Percentiles rank a stretch among this genome's conserved stretches.
phyloP scores from a whole-genome alignment of 139 green algal genomes.

The Chlorella sp. region DNA sequence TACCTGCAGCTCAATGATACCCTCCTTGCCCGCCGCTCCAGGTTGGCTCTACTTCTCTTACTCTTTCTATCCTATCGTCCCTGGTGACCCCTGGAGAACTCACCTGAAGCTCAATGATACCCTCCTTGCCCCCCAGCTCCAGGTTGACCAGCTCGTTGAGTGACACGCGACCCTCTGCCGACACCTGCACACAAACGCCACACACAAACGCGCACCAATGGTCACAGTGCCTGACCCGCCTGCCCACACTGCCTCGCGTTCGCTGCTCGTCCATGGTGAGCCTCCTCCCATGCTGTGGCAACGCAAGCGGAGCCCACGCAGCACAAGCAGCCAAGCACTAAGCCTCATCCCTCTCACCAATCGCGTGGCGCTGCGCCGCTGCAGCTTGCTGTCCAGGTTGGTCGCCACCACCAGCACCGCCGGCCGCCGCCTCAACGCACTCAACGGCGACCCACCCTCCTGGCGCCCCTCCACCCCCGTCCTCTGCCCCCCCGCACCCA shows the following conservation, averaged over 20 bases:
- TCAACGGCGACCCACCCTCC: neutral
- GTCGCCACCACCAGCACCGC: slow-evolving; percentile 4
- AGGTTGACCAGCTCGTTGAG: slow-evolving; percentile 7
- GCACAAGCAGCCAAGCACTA: no score
- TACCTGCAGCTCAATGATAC: slow-evolving; percentile 1
- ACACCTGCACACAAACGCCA: neutral
- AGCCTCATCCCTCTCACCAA: no score
- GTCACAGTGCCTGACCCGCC: no score
- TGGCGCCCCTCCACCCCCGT: no score
- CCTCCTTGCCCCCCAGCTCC: slow-evolving; percentile 6
- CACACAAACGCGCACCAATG: neutral
- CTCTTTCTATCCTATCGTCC: no score
- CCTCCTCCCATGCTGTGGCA: no score
- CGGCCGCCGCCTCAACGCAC: neutral
- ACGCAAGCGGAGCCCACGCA: no score
- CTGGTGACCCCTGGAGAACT: no score
- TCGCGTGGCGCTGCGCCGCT: slow-evolving; percentile 8
- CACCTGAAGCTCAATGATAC: slow-evolving; percentile 2
- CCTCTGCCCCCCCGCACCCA: no score
- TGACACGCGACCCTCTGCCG: neutral
- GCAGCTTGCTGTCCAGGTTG: slow-evolving; percentile 21
- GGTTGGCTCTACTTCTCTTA: no score
- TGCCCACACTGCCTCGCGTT: no score
- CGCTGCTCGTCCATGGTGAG: no score
- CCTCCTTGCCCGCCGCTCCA: slow-evolving; percentile 4